Percentiles rank a stretch among this genome's conserved stretches.
Evolutionary conservation across 176 grass and related monocot genomes (phyloP).

Genomic region (Thinopyrum elongatum): DNA sequence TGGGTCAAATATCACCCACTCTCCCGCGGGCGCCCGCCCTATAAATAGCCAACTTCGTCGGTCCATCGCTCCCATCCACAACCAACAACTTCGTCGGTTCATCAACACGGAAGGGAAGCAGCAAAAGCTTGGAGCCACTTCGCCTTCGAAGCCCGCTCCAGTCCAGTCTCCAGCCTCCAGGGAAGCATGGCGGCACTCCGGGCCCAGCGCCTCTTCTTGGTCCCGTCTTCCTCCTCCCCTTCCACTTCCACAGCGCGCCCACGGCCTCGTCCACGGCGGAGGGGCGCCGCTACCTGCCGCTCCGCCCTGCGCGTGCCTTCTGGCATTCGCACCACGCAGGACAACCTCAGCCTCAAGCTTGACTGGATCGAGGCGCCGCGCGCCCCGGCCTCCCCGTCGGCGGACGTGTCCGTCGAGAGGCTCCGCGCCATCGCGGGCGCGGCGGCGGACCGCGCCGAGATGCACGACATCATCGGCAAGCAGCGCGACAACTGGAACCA

Average conservation of each 20-base stretch:
- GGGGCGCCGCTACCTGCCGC: neutral
- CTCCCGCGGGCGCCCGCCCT: neutral
- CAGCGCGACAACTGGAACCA: slow-evolving; percentile 79
- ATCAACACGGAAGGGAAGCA: neutral
- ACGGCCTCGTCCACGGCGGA: neutral
- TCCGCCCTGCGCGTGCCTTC: neutral
- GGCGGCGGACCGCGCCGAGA: slow-evolving; percentile 43
- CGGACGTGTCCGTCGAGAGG: neutral
- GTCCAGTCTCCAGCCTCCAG: neutral
- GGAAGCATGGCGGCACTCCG: neutral
- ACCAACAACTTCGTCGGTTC: neutral
- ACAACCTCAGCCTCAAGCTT: neutral
- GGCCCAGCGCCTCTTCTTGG: neutral
- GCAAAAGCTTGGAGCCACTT: neutral
- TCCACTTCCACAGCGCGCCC: neutral
- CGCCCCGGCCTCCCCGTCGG: neutral
- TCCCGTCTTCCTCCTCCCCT: neutral
- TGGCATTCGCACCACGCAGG: neutral
- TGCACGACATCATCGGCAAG: slow-evolving; percentile 66
- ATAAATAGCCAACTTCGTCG: neutral
- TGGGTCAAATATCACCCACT: neutral
- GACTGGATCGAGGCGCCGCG: neutral
- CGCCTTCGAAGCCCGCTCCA: neutral
- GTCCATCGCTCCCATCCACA: neutral
- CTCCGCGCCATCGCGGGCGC: slow-evolving; percentile 47